phyloP scores from a whole-genome alignment of 345 rosid genomes.

The Aegle marmelos region DNA sequence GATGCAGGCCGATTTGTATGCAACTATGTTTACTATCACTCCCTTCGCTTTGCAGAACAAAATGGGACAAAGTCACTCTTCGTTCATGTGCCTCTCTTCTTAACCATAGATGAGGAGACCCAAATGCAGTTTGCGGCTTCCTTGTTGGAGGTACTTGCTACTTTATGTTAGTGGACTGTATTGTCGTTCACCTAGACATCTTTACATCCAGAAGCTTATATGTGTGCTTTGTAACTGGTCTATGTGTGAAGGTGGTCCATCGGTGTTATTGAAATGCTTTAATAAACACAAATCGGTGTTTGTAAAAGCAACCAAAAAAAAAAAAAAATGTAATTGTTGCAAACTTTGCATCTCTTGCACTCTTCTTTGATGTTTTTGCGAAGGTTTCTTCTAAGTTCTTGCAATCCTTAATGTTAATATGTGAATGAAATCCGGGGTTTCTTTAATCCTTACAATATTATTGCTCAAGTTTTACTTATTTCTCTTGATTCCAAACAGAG shows the following conservation, averaged over 20 bases:
- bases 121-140: slow-evolving; percentile 89
- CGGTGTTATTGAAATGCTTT: slow-evolving; percentile 25
- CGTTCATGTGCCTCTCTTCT: slow-evolving; percentile 94
- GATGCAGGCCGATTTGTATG: slow-evolving; percentile 99
- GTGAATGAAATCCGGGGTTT: slow-evolving; percentile 24
- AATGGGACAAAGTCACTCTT: slow-evolving; percentile 73
- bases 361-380: slow-evolving; percentile 7
- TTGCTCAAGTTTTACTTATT: neutral
- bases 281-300: slow-evolving; percentile 26
- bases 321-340: slow-evolving; percentile 14
- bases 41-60: slow-evolving; percentile 86
- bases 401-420: slow-evolving; percentile 20
- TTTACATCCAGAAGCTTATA: slow-evolving; percentile 13
- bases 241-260: slow-evolving; percentile 16
- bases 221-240: slow-evolving; percentile 15
- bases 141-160: slow-evolving; percentile 87
- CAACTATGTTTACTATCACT: slow-evolving; percentile 94
- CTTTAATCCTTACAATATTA: neutral
- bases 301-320: slow-evolving; percentile 14
- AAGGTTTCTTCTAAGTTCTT: slow-evolving; percentile 2
- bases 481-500: neutral
- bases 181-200: slow-evolving; percentile 11
- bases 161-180: slow-evolving; percentile 43
- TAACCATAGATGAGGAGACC: slow-evolving; percentile 80
- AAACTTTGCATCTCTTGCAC: slow-evolving; percentile 17